Evolutionary conservation across 179 eudicot genomes (phyloP).

Genomic region (Gypsophila paniculata): DNA sequence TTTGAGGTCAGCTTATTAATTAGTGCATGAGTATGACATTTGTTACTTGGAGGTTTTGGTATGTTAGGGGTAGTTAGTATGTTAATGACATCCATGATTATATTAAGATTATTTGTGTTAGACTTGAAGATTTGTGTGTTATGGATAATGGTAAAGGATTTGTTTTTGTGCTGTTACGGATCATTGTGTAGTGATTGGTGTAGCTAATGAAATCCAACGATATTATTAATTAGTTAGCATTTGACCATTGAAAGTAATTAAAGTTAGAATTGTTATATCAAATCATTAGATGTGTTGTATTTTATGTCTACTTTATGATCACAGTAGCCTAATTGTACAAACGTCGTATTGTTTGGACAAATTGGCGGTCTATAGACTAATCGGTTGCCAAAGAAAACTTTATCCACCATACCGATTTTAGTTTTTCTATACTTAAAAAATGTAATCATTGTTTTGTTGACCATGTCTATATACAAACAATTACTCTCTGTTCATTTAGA

Average conservation of each 20-base stretch:
- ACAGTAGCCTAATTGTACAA: no score
- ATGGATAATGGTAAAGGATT: neutral
- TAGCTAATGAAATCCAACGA: neutral
- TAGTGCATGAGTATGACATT: neutral
- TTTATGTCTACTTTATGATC: no score
- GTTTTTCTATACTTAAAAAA: no score
- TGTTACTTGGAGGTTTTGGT: neutral
- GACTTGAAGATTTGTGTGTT: neutral
- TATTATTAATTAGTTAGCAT: neutral
- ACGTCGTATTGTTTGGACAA: no score
- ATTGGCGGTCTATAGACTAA: no score
- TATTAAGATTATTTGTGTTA: neutral
- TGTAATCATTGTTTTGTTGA: no score
- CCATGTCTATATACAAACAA: no score
- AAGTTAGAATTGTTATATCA: no score
- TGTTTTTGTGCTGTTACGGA: neutral
- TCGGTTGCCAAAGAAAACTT: no score
- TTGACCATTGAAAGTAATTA: neutral
- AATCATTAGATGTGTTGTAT: no score
- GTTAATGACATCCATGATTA: neutral
- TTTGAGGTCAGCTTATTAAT: conserved; percentile 1
- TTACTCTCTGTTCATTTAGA: no score
- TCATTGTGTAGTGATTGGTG: neutral
- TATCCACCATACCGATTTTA: no score
- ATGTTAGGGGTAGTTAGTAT: neutral